Evolutionary conservation across 805 yeast genomes (phyloP).

Genomic region (Alloascoidea hylecoeti): DNA sequence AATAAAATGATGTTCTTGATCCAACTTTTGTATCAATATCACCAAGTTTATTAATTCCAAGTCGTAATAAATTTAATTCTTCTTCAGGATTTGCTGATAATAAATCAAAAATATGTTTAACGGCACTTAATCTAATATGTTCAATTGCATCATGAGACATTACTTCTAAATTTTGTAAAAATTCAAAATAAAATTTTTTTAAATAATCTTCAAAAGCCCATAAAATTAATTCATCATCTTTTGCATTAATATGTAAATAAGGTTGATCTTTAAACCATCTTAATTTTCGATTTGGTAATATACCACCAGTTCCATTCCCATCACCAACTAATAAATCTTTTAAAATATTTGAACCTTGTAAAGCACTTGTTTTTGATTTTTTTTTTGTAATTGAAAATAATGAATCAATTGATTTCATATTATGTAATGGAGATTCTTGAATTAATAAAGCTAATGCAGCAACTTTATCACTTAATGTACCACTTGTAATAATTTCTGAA

Average conservation of each 20-base stretch:
- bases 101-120: slow-evolving; percentile 66
- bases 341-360: slow-evolving; percentile 80
- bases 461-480: slow-evolving; percentile 92
- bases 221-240: slow-evolving; percentile 47
- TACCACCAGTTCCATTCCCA: slow-evolving; percentile 71
- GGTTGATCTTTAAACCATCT: slow-evolving; percentile 69
- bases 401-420: slow-evolving; percentile 70
- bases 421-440: slow-evolving; percentile 92
- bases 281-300: slow-evolving; percentile 74
- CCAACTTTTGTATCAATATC: slow-evolving; percentile 85
- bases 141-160: slow-evolving; percentile 85
- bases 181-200: slow-evolving; percentile 60
- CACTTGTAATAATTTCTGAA: slow-evolving; percentile 75
- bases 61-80: slow-evolving; percentile 76
- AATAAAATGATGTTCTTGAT: slow-evolving; percentile 72
- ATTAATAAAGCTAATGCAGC: slow-evolving; percentile 85
- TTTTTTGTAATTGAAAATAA: slow-evolving; percentile 69
- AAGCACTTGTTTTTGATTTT: slow-evolving; percentile 85
- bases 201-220: slow-evolving; percentile 85
- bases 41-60: slow-evolving; percentile 91
- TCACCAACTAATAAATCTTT: slow-evolving; percentile 78
- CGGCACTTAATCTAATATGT: slow-evolving; percentile 69
- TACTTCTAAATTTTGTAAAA: slow-evolving; percentile 64
- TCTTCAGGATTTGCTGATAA: slow-evolving; percentile 88
- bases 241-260: slow-evolving; percentile 25